Conservation (phyloP, 805 yeast genomes). For the Barnettozyma siamensis region DNA sequence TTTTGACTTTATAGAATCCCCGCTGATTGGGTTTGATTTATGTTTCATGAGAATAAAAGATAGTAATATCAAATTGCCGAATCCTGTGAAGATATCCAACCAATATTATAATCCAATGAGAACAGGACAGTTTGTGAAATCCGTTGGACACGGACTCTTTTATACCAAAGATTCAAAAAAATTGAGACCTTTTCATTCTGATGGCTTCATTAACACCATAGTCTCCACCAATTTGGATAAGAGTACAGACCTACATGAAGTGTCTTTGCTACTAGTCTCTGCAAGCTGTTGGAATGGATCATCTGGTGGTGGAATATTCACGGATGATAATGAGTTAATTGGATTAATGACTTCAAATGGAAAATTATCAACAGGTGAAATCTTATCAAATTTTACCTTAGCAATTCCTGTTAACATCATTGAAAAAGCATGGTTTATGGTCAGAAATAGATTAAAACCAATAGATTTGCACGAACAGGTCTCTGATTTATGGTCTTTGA, state of each 20-base stretch:
- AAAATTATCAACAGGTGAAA: slow-evolving; percentile 22
- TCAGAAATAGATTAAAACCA: slow-evolving; percentile 8
- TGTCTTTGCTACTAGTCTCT: slow-evolving; percentile 20
- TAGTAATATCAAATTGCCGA: slow-evolving; percentile 2
- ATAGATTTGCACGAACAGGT: slow-evolving; percentile 13
- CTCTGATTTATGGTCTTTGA: slow-evolving; percentile 21
- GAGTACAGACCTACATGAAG: not conserved
- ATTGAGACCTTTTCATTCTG: slow-evolving; percentile 18
- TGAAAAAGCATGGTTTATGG: slow-evolving; percentile 18
- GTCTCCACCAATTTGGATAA: slow-evolving; percentile 13
- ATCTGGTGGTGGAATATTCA: slow-evolving; percentile 27
- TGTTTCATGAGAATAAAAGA: slow-evolving; percentile 18
- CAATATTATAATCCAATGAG: slow-evolving; percentile 5
- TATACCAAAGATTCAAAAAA: slow-evolving; percentile 7
- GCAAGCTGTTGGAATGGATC: slow-evolving; percentile 29
- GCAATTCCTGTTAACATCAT: slow-evolving; percentile 23
- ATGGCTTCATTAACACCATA: slow-evolving; percentile 19
- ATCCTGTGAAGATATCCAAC: slow-evolving; percentile 12
- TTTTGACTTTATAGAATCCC: slow-evolving; percentile 12
- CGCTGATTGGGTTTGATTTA: slow-evolving; percentile 24
- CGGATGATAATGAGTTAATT: slow-evolving; percentile 18
- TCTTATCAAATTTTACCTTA: slow-evolving; percentile 24
- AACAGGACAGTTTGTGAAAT: slow-evolving; percentile 16
- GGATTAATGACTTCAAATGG: slow-evolving; percentile 28
- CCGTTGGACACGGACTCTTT: slow-evolving; percentile 25